A percentile compares a stretch with the other conserved stretches of the same genome.
Conservation (phyloP, 2,329 filamentous ascomycete genomes). For the Alternaria sp. region DNA sequence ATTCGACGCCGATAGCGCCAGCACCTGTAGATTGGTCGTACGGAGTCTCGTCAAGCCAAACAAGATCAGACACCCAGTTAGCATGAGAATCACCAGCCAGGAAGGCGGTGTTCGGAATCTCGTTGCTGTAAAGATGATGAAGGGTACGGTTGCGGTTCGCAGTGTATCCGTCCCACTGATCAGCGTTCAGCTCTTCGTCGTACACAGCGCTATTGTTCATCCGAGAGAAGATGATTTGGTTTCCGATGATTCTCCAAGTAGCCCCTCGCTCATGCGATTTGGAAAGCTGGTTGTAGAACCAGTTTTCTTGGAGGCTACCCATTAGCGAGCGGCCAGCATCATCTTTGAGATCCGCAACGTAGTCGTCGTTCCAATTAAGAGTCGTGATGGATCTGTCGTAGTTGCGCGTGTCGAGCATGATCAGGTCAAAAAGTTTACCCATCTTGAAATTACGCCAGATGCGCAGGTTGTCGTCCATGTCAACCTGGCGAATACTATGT, state of each 20-base stretch:
- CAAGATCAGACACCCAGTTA: slow-evolving; percentile 62
- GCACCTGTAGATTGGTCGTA: slow-evolving; percentile 51
- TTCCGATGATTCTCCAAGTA: slow-evolving; percentile 74
- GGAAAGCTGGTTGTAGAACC: slow-evolving; percentile 62
- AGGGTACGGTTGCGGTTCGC: slow-evolving; percentile 76
- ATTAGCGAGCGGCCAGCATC: slow-evolving; percentile 73
- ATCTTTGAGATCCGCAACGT: slow-evolving; percentile 67
- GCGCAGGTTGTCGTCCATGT: slow-evolving; percentile 56
- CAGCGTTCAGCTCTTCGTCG: slow-evolving; percentile 55
- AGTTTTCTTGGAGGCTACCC: slow-evolving; percentile 75
- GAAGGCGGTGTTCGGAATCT: slow-evolving; percentile 75
- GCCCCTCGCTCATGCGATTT: slow-evolving; percentile 68
- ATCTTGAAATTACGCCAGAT: slow-evolving; percentile 54
- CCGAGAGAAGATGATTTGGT: slow-evolving; percentile 62
- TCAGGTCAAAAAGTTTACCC: slow-evolving; percentile 52
- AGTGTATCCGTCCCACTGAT: slow-evolving; percentile 70
- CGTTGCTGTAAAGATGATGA: slow-evolving; percentile 69
- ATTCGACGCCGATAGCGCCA: slow-evolving; percentile 56
- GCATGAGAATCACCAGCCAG: slow-evolving; percentile 74
- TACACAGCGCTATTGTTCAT: slow-evolving; percentile 38
- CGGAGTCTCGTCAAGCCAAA: slow-evolving; percentile 50
- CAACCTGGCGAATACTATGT: slow-evolving; percentile 53
- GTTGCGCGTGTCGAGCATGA: slow-evolving; percentile 55
- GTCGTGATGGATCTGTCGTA: slow-evolving; percentile 50
- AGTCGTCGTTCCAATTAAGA: slow-evolving; percentile 62